Evolutionary conservation across 2,329 filamentous ascomycete species (phyloP), one percentile per base, ranked within the genome.

Genomic region (Talaromyces sp.): DNA sequence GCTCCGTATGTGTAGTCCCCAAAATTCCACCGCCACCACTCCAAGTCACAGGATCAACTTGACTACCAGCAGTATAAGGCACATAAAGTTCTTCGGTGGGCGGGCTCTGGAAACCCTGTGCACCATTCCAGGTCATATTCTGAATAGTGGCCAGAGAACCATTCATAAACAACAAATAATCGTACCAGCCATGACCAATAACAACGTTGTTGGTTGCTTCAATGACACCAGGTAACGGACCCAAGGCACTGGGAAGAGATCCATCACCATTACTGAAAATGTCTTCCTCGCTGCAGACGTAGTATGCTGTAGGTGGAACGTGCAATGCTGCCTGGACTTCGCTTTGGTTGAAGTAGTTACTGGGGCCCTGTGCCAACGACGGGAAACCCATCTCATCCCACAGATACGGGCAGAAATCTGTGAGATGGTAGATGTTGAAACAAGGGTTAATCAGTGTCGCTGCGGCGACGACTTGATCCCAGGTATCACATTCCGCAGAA

Each of bases 51-150:
- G 64, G 66, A 60, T 72, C 71, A 45, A 79, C 72, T 17, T 21
- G 9, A 43, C 25, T 28, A 17, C 28, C 51, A 55, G 79, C 74
- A 0, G 63, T 66, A 65, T 86, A 82, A 67, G 82, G 84, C 0
- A 88, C 88, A 17, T 46, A 51, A 3, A 59, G 45, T n/a, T 50
- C 37, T 69, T 82, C 89, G 66, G 89, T 87, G 83, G 89, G 89
- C 2, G 75, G 72, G 0, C 72, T 67, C 66, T 86, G 83, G 78
- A 94, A 93, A 0, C 89, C 89, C 46, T 88, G 82, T 56, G 80
- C 70, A 11, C 88, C 89, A 58, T 84, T 84, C 85, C 86, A 93
- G 0, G 88, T 92, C 85, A 93, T 90, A 76, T 92, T 92, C 68
- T 94, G 89, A 62, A 93, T 86, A 2, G 82, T 80, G 7, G 92